Evolutionary conservation across 139 green algal genomes (phyloP).

Genomic region (Haematococcus lacustris): DNA sequence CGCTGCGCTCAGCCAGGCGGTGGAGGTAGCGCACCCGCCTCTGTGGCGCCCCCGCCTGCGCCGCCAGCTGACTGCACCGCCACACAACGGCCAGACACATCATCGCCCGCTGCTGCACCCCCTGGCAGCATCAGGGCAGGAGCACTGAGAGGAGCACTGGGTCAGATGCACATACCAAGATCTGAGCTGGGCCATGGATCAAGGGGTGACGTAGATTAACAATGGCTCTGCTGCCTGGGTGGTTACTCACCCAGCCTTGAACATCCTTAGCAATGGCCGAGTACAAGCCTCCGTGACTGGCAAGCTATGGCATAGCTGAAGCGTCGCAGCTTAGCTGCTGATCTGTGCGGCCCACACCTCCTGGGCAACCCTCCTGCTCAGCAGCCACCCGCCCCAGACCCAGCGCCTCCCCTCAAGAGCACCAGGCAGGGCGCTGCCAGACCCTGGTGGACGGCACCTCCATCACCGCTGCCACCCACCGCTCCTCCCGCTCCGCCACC

Average conservation of each 20-base stretch:
- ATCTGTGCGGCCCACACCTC: background rate
- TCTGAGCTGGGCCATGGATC: background rate
- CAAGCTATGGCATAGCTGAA: too few species aligned
- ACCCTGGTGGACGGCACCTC: background rate
- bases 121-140: too few species aligned
- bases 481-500: conserved; percentile 67
- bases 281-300: too few species aligned
- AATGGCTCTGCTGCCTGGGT: too few species aligned
- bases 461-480: conserved; percentile 15
- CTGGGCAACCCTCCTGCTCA: too few species aligned
- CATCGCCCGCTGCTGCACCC: background rate
- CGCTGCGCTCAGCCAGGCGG: conserved; percentile 49
- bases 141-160: too few species aligned
- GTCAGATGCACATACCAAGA: background rate
- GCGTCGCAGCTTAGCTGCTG: background rate
- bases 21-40: conserved; percentile 64
- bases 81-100: background rate
- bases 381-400: background rate
- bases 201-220: too few species aligned
- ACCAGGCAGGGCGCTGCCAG: background rate
- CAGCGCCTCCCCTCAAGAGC: background rate
- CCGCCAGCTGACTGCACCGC: background rate
- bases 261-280: too few species aligned
- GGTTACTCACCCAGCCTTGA: too few species aligned
- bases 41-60: background rate